Conservation (phyloP, 2,329 filamentous ascomycete genomes). For the Fusarium praegraminearum region DNA sequence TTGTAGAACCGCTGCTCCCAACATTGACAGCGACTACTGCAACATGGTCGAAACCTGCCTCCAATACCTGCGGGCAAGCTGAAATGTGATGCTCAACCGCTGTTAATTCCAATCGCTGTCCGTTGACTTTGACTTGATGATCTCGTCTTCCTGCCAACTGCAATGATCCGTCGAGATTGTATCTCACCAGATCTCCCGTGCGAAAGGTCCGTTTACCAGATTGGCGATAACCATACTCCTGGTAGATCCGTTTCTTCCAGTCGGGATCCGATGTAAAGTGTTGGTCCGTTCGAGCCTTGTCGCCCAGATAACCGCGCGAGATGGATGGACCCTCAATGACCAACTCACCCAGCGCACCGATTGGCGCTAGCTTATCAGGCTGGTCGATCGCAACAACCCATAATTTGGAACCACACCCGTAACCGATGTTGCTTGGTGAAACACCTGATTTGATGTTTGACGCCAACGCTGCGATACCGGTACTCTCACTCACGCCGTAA, state of each 20-base stretch:
- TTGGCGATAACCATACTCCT: background rate
- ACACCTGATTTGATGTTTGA: background rate
- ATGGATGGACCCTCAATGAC: conserved; percentile 5
- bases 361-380: conserved; percentile 4
- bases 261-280: background rate
- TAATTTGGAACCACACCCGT: background rate
- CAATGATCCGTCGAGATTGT: conserved; percentile 8
- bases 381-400: conserved; percentile 4
- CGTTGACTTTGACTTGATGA: conserved; percentile 12
- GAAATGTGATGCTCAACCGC: conserved; percentile 3
- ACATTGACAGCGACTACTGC: background rate
- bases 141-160: conserved; percentile 4
- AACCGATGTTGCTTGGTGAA: conserved; percentile 4
- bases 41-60: background rate
- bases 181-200: conserved; percentile 4
- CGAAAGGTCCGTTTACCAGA: background rate
- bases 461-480: conserved; percentile 1
- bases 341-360: conserved; percentile 1
- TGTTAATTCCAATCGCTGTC: conserved; percentile 2
- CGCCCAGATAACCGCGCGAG: background rate
- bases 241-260: background rate
- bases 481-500: conserved; percentile 12
- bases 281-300: background rate
- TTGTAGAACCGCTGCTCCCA: background rate
- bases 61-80: background rate